These are phyloP conservation scores for Elsinoe batatas DNA, from an alignment of 2,329 filamentous ascomycete species.

Conservation along the genomic window DNA sequence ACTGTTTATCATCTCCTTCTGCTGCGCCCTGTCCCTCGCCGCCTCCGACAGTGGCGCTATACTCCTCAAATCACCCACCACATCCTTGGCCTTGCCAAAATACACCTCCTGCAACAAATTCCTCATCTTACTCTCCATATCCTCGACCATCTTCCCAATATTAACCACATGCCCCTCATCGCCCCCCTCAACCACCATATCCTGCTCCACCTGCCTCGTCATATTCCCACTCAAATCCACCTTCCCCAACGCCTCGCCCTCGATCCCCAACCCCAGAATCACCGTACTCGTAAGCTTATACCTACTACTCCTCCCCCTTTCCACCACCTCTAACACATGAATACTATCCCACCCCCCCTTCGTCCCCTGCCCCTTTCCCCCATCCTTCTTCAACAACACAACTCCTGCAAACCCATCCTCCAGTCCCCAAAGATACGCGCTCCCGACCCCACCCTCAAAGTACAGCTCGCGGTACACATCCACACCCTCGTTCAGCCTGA, in stretches of 20 bases:
- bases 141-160: conserved; percentile 86
- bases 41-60: conserved; percentile 74
- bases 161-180: conserved; percentile 69
- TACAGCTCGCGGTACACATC: conserved; percentile 95
- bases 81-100: conserved; percentile 98
- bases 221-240: conserved; percentile 95
- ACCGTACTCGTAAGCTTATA: conserved; percentile 98
- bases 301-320: conserved; percentile 66
- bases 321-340: conserved; percentile 94
- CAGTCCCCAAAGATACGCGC: conserved; percentile 96
- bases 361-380: conserved; percentile 35
- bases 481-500: conserved; percentile 90
- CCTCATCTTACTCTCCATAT: conserved; percentile 99
- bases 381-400: conserved; percentile 78
- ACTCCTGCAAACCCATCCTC: conserved; percentile 97
- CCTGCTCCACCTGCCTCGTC: conserved; percentile 90
- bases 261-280: conserved; percentile 74
- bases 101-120: conserved; percentile 96
- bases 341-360: conserved; percentile 94
- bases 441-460: conserved; percentile 91
- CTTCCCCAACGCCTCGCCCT: conserved; percentile 59
- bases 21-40: conserved; percentile 71
- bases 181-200: conserved; percentile 56
- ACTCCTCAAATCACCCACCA: conserved; percentile 90
- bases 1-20: conserved; percentile 72